Evolutionary conservation across 495 filamentous ascomycete species (phyloP), one percentile per base, ranked within the genome.

Genomic region (Aspergillus nidulans): DNA sequence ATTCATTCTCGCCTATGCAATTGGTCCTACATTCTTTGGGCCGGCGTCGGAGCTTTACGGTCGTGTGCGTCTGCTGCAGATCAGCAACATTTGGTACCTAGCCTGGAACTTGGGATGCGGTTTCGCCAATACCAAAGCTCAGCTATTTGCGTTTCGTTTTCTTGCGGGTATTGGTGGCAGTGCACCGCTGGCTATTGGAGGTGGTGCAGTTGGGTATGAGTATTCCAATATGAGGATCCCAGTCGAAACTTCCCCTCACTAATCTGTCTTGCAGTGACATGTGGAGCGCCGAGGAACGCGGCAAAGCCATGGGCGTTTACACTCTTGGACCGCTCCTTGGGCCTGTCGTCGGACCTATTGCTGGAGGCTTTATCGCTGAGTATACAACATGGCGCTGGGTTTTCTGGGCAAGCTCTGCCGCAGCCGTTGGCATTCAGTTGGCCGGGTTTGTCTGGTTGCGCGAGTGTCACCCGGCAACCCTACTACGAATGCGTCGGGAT

Each of bases 21-120:
- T 88, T 10, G 85, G 82, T 7, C 88, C 89, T 0, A 60, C 91
- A 19, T 65, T 91, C 42, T 69, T 91, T 8, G 85, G 84, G 0
- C 89, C 89, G 0, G 67, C 91, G 7, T 85, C 79, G 7, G 88
- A 94, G 64, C 83, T 91, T 15, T 90, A 88, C 55, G 89, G 89
- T 0, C 77, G 89, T 36, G 70, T 79, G 0, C 71, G 76, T 6
- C 77, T 91, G 7, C 70, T 90, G 21, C 81, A 82, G 26, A 63
- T 73, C 1, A 70, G 83, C 9, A 90, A 90, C 53, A 45, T 80
- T 6, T 84, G 88, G 55, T 95, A 88, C 58, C 74, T 85, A 0
- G 61, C 79, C 2, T 85, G 79, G 54, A 84, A 84, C 51, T 72
- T 77, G 41, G 77, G 70, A 3, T 83, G 80, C 57, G 83, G 77